Conservation (phyloP, 306 rosid genomes). For the Cicer bijugum region DNA sequence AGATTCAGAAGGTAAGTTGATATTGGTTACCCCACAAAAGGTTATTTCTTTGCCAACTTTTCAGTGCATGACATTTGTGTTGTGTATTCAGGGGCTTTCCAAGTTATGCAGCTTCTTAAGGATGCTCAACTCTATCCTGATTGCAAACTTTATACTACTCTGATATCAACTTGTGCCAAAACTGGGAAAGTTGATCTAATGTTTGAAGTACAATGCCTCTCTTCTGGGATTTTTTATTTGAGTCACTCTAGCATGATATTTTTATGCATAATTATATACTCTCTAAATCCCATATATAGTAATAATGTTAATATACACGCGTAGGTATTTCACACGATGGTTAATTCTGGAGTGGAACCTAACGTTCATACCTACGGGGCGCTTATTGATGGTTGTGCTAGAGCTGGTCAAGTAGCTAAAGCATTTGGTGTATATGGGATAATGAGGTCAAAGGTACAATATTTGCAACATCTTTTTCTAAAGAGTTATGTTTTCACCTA, state of each 20-base stretch:
- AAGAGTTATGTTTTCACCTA: constrained; percentile 13
- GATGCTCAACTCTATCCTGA: constrained; percentile 81
- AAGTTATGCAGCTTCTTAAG: constrained; percentile 79
- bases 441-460: constrained; percentile 93
- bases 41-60: constrained; percentile 40
- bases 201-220: constrained; percentile 80
- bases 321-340: constrained; percentile 92
- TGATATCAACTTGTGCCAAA: constrained; percentile 90
- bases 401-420: constrained; percentile 96
- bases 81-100: constrained; percentile 81
- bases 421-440: constrained; percentile 99
- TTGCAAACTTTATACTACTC: constrained; percentile 94
- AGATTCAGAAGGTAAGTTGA: constrained; percentile 68
- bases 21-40: constrained; percentile 22
- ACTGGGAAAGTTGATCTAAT: constrained; percentile 91
- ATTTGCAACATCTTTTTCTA: constrained; percentile 36
- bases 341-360: constrained; percentile 88
- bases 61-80: constrained; percentile 44
- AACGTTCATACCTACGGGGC: constrained; percentile 92
- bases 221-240: constrained; percentile 44
- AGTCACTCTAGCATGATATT: constrained; percentile 33
- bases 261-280: constrained; percentile 24
- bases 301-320: constrained; percentile 33
- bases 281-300: constrained; percentile 32
- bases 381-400: constrained; percentile 96